Percentiles rank a stretch among this genome's conserved stretches.
These are phyloP conservation scores for Lachnellula occidentalis DNA, from an alignment of 2,329 filamentous ascomycete species.

Conservation along the genomic window DNA sequence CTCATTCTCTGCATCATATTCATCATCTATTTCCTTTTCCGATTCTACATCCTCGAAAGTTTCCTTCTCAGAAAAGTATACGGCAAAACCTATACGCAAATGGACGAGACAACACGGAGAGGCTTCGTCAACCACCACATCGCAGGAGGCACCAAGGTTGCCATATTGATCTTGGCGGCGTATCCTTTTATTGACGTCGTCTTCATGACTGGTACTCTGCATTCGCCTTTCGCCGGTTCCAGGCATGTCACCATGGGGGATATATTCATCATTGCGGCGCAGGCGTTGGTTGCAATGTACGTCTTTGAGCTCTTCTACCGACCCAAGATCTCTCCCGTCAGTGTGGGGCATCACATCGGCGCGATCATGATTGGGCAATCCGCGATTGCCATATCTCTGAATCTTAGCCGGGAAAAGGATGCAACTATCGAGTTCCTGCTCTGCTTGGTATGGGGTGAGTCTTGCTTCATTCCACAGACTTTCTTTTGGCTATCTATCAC, in stretches of 20 bases:
- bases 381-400: conserved; percentile 35
- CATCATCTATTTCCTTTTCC: conserved; percentile 25
- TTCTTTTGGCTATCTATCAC: conserved; percentile 7
- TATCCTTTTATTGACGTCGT: conserved; percentile 39
- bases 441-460: conserved; percentile 28
- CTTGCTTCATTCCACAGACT: not conserved
- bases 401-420: conserved; percentile 23
- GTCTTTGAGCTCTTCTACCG: conserved; percentile 41
- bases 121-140: conserved; percentile 44
- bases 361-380: conserved; percentile 35
- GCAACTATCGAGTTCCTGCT: conserved; percentile 29
- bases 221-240: conserved; percentile 28
- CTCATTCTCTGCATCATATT: conserved; percentile 27
- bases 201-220: conserved; percentile 31
- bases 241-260: conserved; percentile 36
- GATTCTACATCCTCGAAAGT: conserved; percentile 35
- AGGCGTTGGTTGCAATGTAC: conserved; percentile 42
- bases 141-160: conserved; percentile 36
- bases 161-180: conserved; percentile 35
- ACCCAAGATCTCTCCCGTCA: conserved; percentile 36
- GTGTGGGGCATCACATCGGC: conserved; percentile 36
- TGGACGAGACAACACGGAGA: conserved; percentile 34
- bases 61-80: conserved; percentile 35
- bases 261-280: conserved; percentile 34
- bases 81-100: conserved; percentile 30